phyloP scores from a whole-genome alignment of 73 alveolate species.

The Vitrella brassicaformis region DNA sequence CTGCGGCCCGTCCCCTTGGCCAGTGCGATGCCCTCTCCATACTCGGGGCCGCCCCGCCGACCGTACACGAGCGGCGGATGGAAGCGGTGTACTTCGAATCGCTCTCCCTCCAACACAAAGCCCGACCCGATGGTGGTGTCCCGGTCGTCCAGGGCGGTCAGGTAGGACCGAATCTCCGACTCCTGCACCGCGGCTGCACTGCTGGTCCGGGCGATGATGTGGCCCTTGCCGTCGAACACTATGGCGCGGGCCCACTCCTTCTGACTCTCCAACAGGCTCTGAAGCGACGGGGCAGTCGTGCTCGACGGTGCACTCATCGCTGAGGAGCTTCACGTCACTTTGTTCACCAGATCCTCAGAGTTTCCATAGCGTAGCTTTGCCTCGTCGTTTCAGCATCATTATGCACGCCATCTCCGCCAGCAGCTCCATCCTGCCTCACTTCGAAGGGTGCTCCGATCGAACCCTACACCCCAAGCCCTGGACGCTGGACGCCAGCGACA shows the following conservation, averaged over 20 bases:
- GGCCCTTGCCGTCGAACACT: conserved; percentile 32
- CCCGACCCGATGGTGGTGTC: conserved; percentile 48
- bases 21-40: conserved; percentile 84
- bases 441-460: too few species aligned
- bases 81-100: conserved; percentile 86
- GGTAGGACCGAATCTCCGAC: conserved; percentile 8
- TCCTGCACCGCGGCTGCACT: conserved; percentile 37
- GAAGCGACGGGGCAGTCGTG: too few species aligned
- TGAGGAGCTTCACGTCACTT: too few species aligned
- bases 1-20: conserved; percentile 36
- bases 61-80: conserved; percentile 92
- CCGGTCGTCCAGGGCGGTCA: conserved; percentile 28
- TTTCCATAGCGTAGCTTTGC: too few species aligned
- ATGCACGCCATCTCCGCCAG: too few species aligned
- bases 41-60: conserved; percentile 91
- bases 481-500: too few species aligned
- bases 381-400: too few species aligned
- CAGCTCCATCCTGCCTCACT: too few species aligned
- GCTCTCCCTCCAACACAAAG: conserved; percentile 42
- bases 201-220: conserved; percentile 23
- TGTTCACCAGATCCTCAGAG: too few species aligned
- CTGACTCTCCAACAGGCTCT: too few species aligned
- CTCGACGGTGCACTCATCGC: too few species aligned
- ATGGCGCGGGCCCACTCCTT: conserved; percentile 37
- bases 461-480: too few species aligned